Percentiles rank a stretch among this genome's conserved stretches.
These are phyloP conservation scores for Venturiaceae sp. DNA, from an alignment of 2,329 filamentous ascomycete species.

Conservation along the genomic window DNA sequence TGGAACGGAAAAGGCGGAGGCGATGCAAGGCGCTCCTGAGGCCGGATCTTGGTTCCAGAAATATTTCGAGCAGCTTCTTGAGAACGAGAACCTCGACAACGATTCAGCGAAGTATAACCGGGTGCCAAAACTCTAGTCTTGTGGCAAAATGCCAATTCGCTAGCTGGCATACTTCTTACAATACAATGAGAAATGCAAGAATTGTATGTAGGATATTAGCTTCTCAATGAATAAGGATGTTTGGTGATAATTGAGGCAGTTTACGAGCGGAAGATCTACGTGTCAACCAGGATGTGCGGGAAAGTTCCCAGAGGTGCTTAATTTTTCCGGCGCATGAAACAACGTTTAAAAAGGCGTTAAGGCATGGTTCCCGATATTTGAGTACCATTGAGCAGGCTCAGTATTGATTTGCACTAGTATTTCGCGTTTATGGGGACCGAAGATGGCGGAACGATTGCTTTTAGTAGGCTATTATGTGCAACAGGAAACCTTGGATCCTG, in stretches of 20 bases:
- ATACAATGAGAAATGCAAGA: too few species aligned
- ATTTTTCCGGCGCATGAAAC: background rate
- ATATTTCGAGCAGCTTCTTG: constrained; percentile 25
- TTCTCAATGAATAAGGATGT: too few species aligned
- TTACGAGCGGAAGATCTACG: background rate
- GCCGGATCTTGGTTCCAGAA: constrained; percentile 58
- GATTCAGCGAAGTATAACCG: background rate
- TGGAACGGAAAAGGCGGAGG: constrained; percentile 32
- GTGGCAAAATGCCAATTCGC: too few species aligned
- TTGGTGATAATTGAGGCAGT: too few species aligned
- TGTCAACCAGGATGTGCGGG: too few species aligned
- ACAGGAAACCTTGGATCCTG: too few species aligned
- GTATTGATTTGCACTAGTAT: too few species aligned
- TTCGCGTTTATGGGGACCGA: too few species aligned
- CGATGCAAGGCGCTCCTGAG: constrained; percentile 57
- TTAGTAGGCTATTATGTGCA: too few species aligned
- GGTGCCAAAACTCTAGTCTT: background rate
- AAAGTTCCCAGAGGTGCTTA: background rate
- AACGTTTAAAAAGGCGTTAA: background rate
- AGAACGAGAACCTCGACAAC: constrained; percentile 22
- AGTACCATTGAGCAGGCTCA: background rate
- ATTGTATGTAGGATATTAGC: too few species aligned
- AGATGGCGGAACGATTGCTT: too few species aligned
- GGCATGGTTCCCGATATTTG: background rate
- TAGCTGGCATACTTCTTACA: too few species aligned